Evolutionary conservation across 2,329 filamentous ascomycete species (phyloP), one percentile per base, ranked within the genome.

Genomic region (Chaetomiaceae sp.): DNA sequence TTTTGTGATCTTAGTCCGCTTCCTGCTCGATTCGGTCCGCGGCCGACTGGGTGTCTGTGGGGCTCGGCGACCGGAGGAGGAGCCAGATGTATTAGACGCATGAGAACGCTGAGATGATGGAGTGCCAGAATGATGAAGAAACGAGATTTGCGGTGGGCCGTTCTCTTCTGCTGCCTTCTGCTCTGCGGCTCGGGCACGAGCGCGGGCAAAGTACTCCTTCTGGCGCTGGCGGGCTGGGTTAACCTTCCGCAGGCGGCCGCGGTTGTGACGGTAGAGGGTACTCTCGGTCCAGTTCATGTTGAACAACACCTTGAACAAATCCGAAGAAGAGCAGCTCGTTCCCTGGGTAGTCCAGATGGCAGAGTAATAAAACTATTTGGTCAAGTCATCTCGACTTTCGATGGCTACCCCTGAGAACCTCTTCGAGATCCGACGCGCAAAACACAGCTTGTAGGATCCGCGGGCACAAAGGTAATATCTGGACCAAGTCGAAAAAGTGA

Each of bases 251-350:
- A 66, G 62, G 34, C 61, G 63, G 33, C 64, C 64, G 9, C 66
- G 71, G 54, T 67, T 69, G 60, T 74, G 69, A 54, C 73, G 73
- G 36, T 71, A 68, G 37, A 77, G 66, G 43, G 66, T 73, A 25
- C 74, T 73, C 56, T 75, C 75, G 2, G 74, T 77, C 75, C 75
- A 78, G 60, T 78, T 78, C 75, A 78, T 78, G n/a, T 11, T 53
- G 50, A 9, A 30, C n/a, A n/a, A 11, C 5, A n/a, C n/a, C n/a
- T n/a, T n/a, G n/a, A n/a, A n/a, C n/a, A n/a, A n/a, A n/a, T n/a
- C n/a, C n/a, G n/a, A n/a, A n/a, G n/a, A 9, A 27, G 25, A 9
- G 25, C 25, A 5, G 25, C 25, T 27, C 25, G 5, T 27, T 27
- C 25, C 5, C 25, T 27, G 25, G 25, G 25, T 5, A 27, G 9